Conservation (phyloP, 768 basidiomycete genomes). For the Lepiota subincarnata region DNA sequence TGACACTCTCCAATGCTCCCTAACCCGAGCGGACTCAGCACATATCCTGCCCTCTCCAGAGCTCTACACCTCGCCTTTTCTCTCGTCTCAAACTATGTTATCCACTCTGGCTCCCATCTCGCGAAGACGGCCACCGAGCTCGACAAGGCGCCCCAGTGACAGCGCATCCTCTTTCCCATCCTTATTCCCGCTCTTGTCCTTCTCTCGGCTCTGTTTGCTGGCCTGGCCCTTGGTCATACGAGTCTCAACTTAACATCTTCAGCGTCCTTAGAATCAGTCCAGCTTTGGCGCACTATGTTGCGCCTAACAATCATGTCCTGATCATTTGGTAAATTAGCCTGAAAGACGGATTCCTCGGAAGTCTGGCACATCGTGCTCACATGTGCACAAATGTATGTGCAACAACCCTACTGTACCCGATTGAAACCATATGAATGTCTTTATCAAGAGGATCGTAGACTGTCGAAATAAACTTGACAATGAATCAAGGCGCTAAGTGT, state of each 20-base stretch:
- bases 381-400: too few species aligned
- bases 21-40: conserved; percentile 15
- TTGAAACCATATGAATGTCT: too few species aligned
- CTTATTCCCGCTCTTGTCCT: conserved; percentile 85
- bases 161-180: conserved; percentile 35
- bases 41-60: conserved; percentile 27
- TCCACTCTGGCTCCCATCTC: conserved; percentile 22
- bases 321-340: too few species aligned
- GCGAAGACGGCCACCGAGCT: conserved; percentile 25
- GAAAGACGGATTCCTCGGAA: too few species aligned
- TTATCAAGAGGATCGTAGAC: too few species aligned
- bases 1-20: conserved; percentile 36
- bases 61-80: conserved; percentile 42
- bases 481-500: too few species aligned
- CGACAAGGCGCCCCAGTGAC: conserved; percentile 24
- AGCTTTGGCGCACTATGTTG: too few species aligned
- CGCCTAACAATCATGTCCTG: too few species aligned
- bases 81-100: conserved; percentile 38
- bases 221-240: conserved; percentile 90
- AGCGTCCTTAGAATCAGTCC: too few species aligned
- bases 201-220: conserved; percentile 83
- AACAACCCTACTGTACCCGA: too few species aligned
- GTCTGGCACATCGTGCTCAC: too few species aligned
- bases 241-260: conserved; percentile 84
- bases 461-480: too few species aligned